Evolutionary conservation across 2,329 filamentous ascomycete species (phyloP).

Genomic region (Fusarium anthophilum): DNA sequence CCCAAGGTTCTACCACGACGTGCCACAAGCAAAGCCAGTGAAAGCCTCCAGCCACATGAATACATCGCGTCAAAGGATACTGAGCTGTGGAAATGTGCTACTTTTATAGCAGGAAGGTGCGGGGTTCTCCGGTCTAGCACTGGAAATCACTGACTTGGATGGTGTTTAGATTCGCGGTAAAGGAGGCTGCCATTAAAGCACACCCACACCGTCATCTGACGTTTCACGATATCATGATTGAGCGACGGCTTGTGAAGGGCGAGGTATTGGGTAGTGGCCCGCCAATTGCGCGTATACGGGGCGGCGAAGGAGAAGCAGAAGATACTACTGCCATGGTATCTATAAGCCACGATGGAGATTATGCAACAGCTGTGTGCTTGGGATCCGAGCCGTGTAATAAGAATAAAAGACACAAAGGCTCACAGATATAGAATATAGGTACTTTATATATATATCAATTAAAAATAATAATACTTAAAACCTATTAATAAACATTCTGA

Average conservation of each 20-base stretch:
- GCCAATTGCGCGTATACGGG: slow-evolving; percentile 56
- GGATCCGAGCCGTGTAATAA: slow-evolving; percentile 48
- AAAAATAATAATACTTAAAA: not conserved
- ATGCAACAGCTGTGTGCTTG: slow-evolving; percentile 76
- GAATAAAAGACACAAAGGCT: not conserved
- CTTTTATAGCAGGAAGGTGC: slow-evolving; percentile 51
- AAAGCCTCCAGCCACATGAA: not conserved
- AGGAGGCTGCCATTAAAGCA: slow-evolving; percentile 80
- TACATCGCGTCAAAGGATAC: slow-evolving; percentile 20
- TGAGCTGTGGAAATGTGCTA: slow-evolving; percentile 48
- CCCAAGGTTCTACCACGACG: not conserved
- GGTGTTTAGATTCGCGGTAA: slow-evolving; percentile 70
- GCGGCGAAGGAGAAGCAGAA: slow-evolving; percentile 38
- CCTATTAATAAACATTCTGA: not conserved
- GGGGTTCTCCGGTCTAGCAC: not conserved
- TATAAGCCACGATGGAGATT: slow-evolving; percentile 89
- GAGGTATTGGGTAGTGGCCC: slow-evolving; percentile 50
- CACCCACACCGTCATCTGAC: slow-evolving; percentile 66
- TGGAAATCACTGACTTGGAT: slow-evolving; percentile 3
- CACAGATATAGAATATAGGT: not conserved
- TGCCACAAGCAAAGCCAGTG: not conserved
- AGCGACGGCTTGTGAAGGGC: slow-evolving; percentile 38
- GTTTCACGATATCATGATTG: slow-evolving; percentile 69
- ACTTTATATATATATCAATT: no score
- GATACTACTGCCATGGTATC: slow-evolving; percentile 73